These are phyloP conservation scores for Lyophyllum atratum DNA, from an alignment of 768 basidiomycete genomes.

Conservation along the genomic window DNA sequence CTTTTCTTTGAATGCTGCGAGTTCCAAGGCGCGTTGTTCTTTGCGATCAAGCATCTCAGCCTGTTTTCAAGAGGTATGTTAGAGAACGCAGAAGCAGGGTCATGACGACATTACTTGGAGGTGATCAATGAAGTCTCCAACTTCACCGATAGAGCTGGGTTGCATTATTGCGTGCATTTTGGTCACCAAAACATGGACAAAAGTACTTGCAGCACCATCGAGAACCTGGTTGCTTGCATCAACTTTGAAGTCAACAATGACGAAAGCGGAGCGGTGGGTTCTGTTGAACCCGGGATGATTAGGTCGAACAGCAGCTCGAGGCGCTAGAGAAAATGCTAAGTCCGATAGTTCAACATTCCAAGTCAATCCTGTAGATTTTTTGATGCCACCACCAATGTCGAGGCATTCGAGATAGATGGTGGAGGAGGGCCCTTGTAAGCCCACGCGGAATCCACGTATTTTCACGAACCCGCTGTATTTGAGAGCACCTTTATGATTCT, in stretches of 20 bases:
- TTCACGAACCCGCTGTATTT: constrained; percentile 57
- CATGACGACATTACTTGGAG: constrained; percentile 56
- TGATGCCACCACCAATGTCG: constrained; percentile 66
- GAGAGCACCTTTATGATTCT: constrained; percentile 15
- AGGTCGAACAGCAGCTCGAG: constrained; percentile 42
- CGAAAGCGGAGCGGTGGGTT: constrained; percentile 76
- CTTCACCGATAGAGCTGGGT: constrained; percentile 86
- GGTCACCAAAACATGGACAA: constrained; percentile 57
- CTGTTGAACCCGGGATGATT: constrained; percentile 50
- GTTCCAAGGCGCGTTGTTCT: constrained; percentile 74
- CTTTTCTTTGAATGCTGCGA: constrained; percentile 84
- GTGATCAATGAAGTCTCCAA: constrained; percentile 88
- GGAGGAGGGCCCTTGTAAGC: constrained; percentile 73
- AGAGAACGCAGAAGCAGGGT: not conserved
- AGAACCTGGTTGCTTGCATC: constrained; percentile 31
- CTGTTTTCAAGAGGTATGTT: constrained; percentile 33
- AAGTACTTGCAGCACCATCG: constrained; percentile 24
- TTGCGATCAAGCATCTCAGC: constrained; percentile 73
- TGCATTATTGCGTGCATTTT: constrained; percentile 94
- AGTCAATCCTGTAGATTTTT: constrained; percentile 42
- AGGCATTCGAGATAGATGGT: constrained; percentile 76
- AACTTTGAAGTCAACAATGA: constrained; percentile 72
- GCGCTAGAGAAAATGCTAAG: constrained; percentile 82
- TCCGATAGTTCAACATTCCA: constrained; percentile 78
- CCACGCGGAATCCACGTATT: constrained; percentile 80